Percentiles rank a stretch among this genome's conserved stretches.
Conservation (phyloP, 345 rosid genomes). For the Boechera retrofracta region DNA sequence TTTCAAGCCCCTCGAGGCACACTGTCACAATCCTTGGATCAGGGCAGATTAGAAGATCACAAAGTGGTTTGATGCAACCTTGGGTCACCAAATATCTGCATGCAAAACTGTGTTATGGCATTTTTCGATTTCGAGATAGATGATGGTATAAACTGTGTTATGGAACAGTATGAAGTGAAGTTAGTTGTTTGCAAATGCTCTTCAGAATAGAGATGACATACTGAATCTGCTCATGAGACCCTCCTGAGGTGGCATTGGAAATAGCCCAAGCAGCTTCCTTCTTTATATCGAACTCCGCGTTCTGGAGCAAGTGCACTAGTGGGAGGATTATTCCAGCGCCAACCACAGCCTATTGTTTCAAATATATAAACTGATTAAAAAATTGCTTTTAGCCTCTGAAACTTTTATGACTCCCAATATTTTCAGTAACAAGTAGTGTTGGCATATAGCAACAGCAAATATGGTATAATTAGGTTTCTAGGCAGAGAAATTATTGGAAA, state of each 20-base stretch:
- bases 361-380: conserved; percentile 3
- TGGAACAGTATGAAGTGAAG: conserved; percentile 27
- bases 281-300: conserved; percentile 84
- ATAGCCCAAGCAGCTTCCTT: conserved; percentile 94
- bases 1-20: conserved; percentile 86
- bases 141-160: conserved; percentile 20
- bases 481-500: neutral
- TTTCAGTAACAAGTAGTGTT: conserved; percentile 17
- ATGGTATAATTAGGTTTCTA: neutral
- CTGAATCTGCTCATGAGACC: conserved; percentile 86
- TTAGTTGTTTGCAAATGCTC: conserved; percentile 13
- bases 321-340: conserved; percentile 71
- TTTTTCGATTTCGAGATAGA: conserved; percentile 12
- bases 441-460: conserved; percentile 13
- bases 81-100: conserved; percentile 70
- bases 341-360: conserved; percentile 66
- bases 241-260: conserved; percentile 91
- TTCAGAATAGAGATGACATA: conserved; percentile 41
- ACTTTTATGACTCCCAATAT: conserved; percentile 1
- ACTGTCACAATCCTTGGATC: conserved; percentile 88
- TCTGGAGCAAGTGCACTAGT: conserved; percentile 77
- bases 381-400: neutral
- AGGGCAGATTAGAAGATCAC: conserved; percentile 77
- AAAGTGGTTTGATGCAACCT: conserved; percentile 86
- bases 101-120: conserved; percentile 30